phyloP scores from a whole-genome alignment of 495 filamentous ascomycete genomes.

The Xanthoparmelia taractica region DNA sequence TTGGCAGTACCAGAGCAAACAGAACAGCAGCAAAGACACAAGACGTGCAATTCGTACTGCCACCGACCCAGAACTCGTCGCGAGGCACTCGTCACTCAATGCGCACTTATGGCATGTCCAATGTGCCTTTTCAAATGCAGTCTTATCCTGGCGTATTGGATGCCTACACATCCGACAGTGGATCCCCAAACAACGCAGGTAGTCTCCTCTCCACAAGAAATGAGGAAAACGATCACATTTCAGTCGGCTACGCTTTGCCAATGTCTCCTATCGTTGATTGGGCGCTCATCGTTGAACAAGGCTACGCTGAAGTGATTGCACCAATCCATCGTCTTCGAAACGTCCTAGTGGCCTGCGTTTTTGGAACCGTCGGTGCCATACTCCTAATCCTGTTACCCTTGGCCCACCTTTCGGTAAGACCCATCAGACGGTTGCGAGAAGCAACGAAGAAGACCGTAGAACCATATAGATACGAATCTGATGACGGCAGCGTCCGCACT shows the following conservation, averaged over 20 bases:
- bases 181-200: constrained; percentile 50
- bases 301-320: constrained; percentile 61
- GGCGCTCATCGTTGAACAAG: constrained; percentile 74
- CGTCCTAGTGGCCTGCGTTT: constrained; percentile 75
- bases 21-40: constrained; percentile 13
- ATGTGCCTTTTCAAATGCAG: constrained; percentile 48
- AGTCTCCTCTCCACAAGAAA: constrained; percentile 59
- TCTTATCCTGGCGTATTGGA: constrained; percentile 49
- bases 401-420: constrained; percentile 70
- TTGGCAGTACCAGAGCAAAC: constrained; percentile 10
- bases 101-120: constrained; percentile 31
- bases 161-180: constrained; percentile 43
- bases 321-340: constrained; percentile 65
- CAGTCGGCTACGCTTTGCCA: constrained; percentile 64
- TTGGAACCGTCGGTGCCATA: constrained; percentile 66
- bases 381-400: constrained; percentile 63
- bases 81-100: constrained; percentile 28
- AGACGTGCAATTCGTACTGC: constrained; percentile 36
- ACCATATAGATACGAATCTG: constrained; percentile 38
- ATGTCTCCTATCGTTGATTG: constrained; percentile 61
- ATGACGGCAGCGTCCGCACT: constrained; percentile 33
- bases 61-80: constrained; percentile 27
- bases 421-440: constrained; percentile 66
- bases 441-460: constrained; percentile 71
- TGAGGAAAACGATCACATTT: constrained; percentile 56